phyloP scores from a whole-genome alignment of 768 basidiomycete species.

The Agrocybe praecox region DNA sequence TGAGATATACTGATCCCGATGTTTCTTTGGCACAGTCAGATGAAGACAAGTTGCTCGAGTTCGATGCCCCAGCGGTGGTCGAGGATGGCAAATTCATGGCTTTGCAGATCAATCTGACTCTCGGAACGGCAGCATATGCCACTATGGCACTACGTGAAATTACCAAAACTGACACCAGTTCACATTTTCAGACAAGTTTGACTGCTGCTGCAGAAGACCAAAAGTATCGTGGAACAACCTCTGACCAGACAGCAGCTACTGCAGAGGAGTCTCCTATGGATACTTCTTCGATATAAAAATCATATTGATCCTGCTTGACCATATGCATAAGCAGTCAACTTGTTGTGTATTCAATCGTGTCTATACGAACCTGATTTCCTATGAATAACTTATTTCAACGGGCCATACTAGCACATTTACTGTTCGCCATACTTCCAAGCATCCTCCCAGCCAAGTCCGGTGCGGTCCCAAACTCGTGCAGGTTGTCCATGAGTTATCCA shows the following conservation, averaged over 20 bases:
- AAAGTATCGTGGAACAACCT: constrained; percentile 64
- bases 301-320: too few relatives aligned
- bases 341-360: too few relatives aligned
- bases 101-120: constrained; percentile 79
- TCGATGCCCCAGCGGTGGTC: constrained; percentile 67
- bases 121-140: constrained; percentile 93
- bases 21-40: constrained; percentile 92
- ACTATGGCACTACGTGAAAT: constrained; percentile 98
- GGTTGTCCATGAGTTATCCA: background rate
- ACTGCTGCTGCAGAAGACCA: constrained; percentile 84
- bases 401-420: background rate
- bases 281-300: background rate
- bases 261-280: constrained; percentile 8
- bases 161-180: constrained; percentile 94
- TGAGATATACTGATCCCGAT: constrained; percentile 93
- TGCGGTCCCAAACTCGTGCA: background rate
- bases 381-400: too few relatives aligned
- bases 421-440: background rate
- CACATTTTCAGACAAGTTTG: constrained; percentile 83
- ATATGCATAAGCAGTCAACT: too few relatives aligned
- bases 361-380: too few relatives aligned
- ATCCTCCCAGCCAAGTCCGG: background rate
- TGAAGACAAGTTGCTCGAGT: constrained; percentile 87
- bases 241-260: constrained; percentile 17
- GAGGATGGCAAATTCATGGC: constrained; percentile 86